These are phyloP conservation scores for Ophidiomyces ophidiicola DNA, from an alignment of 2,329 filamentous ascomycete species.

Conservation along the genomic window DNA sequence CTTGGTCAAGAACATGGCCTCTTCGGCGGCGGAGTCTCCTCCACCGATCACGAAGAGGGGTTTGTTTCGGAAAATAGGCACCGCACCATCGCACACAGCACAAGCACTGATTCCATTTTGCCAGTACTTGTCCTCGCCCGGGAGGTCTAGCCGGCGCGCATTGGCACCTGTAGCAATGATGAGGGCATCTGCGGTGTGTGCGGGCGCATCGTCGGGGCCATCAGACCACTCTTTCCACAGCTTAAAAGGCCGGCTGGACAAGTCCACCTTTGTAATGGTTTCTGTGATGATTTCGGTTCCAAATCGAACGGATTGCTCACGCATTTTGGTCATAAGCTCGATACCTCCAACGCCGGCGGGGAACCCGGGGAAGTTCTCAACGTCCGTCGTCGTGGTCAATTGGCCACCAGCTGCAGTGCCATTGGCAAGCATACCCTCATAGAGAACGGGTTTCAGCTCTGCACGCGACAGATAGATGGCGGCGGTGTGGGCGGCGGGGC, in stretches of 20 bases:
- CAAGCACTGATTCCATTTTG: conserved; percentile 93
- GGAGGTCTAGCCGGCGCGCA: conserved; percentile 66
- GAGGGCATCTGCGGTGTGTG: conserved; percentile 76
- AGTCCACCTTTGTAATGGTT: conserved; percentile 79
- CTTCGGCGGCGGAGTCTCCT: conserved; percentile 91
- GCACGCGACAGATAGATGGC: conserved; percentile 92
- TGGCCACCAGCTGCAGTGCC: conserved; percentile 93
- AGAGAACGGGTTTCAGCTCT: conserved; percentile 86
- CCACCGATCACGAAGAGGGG: conserved; percentile 91
- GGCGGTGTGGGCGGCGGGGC: conserved; percentile 92
- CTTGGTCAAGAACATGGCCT: conserved; percentile 94
- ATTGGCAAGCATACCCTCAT: conserved; percentile 96
- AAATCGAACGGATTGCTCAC: conserved; percentile 77
- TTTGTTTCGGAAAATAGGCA: conserved; percentile 96
- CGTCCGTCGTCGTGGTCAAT: conserved; percentile 93
- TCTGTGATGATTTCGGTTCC: conserved; percentile 89
- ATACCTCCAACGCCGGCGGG: conserved; percentile 74
- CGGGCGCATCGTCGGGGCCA: conserved; percentile 52
- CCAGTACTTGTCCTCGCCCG: conserved; percentile 93
- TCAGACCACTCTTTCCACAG: conserved; percentile 86
- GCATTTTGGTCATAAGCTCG: conserved; percentile 93
- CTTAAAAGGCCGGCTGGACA: conserved; percentile 74
- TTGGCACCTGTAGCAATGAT: conserved; percentile 95
- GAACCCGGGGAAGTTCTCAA: conserved; percentile 98
- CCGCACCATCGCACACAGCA: conserved; percentile 91